A percentile compares a stretch with the other conserved stretches of the same genome.
phyloP scores from a whole-genome alignment of 805 yeast species.

The Yarrowia hollandica region DNA sequence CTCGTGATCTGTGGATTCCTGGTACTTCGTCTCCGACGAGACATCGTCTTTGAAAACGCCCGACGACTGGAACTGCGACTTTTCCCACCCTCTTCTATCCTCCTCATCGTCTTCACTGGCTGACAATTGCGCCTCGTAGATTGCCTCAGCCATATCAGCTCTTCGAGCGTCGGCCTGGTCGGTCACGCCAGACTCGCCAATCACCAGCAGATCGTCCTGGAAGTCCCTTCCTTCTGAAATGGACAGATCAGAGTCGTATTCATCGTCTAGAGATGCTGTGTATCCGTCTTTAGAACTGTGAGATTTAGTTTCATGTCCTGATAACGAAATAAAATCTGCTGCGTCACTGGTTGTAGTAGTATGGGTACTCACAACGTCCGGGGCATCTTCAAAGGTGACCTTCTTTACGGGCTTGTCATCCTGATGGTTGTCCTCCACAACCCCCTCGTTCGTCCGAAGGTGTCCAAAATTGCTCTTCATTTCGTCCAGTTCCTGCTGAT shows the following conservation, averaged over 20 bases:
- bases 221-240: conserved; percentile 11
- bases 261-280: not conserved
- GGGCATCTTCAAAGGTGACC: not conserved
- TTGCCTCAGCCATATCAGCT: conserved; percentile 20
- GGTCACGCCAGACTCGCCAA: conserved; percentile 3
- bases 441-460: not conserved
- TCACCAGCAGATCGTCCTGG: conserved; percentile 6
- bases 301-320: not conserved
- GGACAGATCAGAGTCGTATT: conserved; percentile 9
- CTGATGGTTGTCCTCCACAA: not conserved
- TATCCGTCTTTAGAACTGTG: not conserved
- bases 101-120: conserved; percentile 22
- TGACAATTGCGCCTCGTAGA: conserved; percentile 16
- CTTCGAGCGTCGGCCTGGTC: not conserved
- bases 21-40: not conserved
- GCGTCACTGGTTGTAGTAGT: not conserved
- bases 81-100: conserved; percentile 7
- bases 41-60: conserved; percentile 4
- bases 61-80: conserved; percentile 15
- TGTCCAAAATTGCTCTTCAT: not conserved
- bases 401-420: not conserved
- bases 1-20: not conserved
- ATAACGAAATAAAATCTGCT: conserved; percentile 1
- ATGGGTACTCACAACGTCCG: no score
- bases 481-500: conserved; percentile 24